Evolutionary conservation across 1,284 basidiomycete species (phyloP).

Genomic region (Ceratobasidium theobromae): DNA sequence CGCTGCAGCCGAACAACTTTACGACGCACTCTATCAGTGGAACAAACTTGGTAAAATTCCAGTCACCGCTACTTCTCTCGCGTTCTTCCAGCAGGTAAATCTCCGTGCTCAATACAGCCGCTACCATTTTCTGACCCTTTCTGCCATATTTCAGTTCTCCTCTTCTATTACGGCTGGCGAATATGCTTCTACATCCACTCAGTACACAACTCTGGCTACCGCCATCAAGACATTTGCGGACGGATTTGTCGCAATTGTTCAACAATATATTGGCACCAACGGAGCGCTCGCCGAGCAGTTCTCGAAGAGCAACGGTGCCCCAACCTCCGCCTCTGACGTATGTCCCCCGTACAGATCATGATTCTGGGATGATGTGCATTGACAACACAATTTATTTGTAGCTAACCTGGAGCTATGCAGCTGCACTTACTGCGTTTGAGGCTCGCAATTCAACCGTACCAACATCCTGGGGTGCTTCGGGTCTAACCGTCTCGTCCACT

Average conservation of each 20-base stretch:
- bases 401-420: constrained; percentile 31
- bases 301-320: constrained; percentile 27
- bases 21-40: constrained; percentile 44
- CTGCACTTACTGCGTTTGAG: constrained; percentile 34
- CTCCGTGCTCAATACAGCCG: not conserved
- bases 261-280: constrained; percentile 24
- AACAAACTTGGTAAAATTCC: constrained; percentile 31
- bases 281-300: constrained; percentile 33
- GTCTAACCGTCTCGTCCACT: constrained; percentile 52
- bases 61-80: constrained; percentile 36
- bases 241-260: constrained; percentile 36
- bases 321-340: constrained; percentile 34
- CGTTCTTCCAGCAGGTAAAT: constrained; percentile 36
- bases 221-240: constrained; percentile 36
- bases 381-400: not conserved
- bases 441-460: too few species aligned
- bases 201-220: constrained; percentile 30
- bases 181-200: constrained; percentile 32
- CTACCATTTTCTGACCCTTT: not conserved
- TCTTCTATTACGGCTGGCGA: constrained; percentile 33
- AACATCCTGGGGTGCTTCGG: constrained; percentile 75
- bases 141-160: constrained; percentile 11
- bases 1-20: constrained; percentile 38
- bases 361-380: too few species aligned
- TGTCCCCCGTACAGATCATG: not conserved